Percentiles rank a stretch among this genome's conserved stretches.
These are phyloP conservation scores for Gomphus bonarii DNA, from an alignment of 1,284 basidiomycete genomes.

Conservation along the genomic window DNA sequence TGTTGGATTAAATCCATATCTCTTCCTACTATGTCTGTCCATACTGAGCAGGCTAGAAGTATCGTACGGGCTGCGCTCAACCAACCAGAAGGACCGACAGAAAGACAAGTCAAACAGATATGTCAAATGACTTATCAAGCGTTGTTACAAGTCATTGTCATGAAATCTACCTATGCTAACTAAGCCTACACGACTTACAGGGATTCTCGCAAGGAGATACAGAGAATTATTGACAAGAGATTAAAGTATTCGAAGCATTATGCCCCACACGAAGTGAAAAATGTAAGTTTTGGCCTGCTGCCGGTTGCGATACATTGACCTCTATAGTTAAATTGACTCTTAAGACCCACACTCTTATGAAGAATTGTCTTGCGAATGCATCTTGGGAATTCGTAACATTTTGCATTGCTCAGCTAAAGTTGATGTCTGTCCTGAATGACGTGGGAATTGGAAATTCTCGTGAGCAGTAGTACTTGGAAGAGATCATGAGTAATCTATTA, in stretches of 20 bases:
- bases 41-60: neutral
- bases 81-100: neutral
- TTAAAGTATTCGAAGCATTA: neutral
- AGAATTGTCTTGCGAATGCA: neutral
- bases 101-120: neutral
- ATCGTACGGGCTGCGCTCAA: neutral
- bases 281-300: neutral
- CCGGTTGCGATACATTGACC: neutral
- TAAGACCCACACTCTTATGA: neutral
- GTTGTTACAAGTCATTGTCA: neutral
- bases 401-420: neutral
- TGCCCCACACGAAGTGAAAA: neutral
- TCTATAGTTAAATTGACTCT: neutral
- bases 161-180: neutral
- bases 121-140: neutral
- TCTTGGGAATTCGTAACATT: neutral
- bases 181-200: neutral
- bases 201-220: neutral
- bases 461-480: neutral
- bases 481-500: neutral
- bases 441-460: neutral
- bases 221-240: neutral
- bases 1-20: too few species aligned
- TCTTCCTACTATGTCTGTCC: neutral
- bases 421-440: neutral